Evolutionary conservation across 257 asterid species (phyloP), one percentile per base, ranked within the genome.

Genomic region (Leonotis leonurus): DNA sequence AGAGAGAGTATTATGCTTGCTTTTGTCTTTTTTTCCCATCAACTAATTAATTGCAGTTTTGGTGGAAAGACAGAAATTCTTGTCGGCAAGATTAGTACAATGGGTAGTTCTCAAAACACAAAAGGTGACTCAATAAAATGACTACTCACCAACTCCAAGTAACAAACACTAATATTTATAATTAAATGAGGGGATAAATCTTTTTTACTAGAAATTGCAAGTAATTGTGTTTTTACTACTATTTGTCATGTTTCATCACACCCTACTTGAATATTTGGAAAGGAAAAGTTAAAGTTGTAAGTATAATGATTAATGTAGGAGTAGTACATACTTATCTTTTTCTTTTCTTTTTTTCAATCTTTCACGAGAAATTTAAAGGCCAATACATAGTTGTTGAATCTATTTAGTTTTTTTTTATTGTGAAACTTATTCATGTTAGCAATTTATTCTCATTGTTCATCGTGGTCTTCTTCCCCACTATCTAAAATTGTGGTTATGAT

Each of bases 41-140:
- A 64, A 64, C 79, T 79, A 84, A 75, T 77, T 79, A 83, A 77
- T 77, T 76, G 70, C 83, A 55, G 53, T 63, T 77, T 65, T 75
- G 80, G 87, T 81, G 90, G 87, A 69, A 68, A 67, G 86, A 86
- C 95, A 86, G 52, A 86, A 77, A 75, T 80, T 75, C 81, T 65
- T 86, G 95, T 89, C 97, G 95, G 94, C 86, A 84, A 40, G 72
- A 66, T 77, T 71, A 50, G 73, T 82, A 73, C 75, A n/a, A 66
- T 63, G 20, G 58, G 57, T 59, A 30, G 64, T 32, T 46, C 16
- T 52, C 60, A 45, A 65, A 62, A 58, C 69, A 72, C 61, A 66
- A 25, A 69, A 66, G 55, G 50, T 51, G 70, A 8, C 53, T 65
- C 46, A 20, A 41, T 75, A 77, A 70, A 73, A 69, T 81, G 97